Percentiles rank a stretch among this genome's conserved stretches.
Conservation (phyloP, 495 filamentous ascomycete species). For the Talaromyces nanjingensis region DNA sequence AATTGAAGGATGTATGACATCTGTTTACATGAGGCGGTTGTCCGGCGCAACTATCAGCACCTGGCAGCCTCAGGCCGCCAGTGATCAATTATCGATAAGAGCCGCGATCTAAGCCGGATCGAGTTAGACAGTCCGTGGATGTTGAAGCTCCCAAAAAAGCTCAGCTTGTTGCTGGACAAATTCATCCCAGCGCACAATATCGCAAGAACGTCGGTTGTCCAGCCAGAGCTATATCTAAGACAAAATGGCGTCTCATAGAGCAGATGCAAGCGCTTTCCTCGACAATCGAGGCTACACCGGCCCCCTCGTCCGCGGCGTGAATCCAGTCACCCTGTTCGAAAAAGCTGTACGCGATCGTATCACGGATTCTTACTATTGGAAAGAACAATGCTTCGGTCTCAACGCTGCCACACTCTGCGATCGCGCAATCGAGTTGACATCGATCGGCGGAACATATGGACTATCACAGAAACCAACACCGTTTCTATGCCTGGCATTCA, state of each 20-base stretch:
- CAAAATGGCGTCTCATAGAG: constrained; percentile 45
- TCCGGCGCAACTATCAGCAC: constrained; percentile 7
- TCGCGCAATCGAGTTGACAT: constrained; percentile 76
- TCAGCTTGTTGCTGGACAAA: neutral
- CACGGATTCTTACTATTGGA: constrained; percentile 92
- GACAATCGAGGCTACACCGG: constrained; percentile 73
- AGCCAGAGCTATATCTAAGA: neutral
- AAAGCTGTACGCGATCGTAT: constrained; percentile 92
- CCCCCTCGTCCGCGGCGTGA: constrained; percentile 65
- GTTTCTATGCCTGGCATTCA: constrained; percentile 92
- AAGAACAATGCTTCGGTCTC: constrained; percentile 94
- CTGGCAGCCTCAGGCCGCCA: neutral
- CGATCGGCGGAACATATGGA: constrained; percentile 81
- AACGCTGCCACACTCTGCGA: constrained; percentile 88
- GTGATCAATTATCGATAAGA: neutral
- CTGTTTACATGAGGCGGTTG: constrained; percentile 8
- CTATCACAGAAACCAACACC: constrained; percentile 76
- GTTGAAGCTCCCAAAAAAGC: neutral
- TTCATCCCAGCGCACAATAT: neutral
- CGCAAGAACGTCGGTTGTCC: neutral
- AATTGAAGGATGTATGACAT: constrained; percentile 1
- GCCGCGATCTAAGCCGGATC: neutral
- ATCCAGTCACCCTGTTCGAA: constrained; percentile 84
- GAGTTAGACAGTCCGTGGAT: neutral
- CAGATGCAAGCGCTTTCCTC: constrained; percentile 68